These are phyloP conservation scores for Dendrothele bispora DNA, from an alignment of 768 basidiomycete species.

Conservation along the genomic window DNA sequence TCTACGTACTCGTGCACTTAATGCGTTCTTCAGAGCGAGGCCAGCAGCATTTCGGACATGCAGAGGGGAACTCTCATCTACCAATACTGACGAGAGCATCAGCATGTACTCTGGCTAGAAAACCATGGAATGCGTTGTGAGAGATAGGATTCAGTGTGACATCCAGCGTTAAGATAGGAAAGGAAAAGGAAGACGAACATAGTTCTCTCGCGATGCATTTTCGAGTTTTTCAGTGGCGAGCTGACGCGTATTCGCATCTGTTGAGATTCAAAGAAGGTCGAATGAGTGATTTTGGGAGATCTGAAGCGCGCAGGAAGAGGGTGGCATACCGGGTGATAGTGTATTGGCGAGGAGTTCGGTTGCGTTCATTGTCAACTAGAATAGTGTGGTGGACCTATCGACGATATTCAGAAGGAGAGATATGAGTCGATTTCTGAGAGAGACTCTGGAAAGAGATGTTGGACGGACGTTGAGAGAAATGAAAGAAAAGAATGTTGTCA, in stretches of 20 bases:
- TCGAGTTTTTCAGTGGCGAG: constrained; percentile 91
- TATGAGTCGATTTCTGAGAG: constrained; percentile 20
- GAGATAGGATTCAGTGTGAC: constrained; percentile 13
- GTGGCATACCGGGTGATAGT: constrained; percentile 78
- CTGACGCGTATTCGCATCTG: constrained; percentile 89
- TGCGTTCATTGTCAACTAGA: constrained; percentile 74
- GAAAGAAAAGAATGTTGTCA: constrained; percentile 7
- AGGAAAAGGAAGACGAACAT: constrained; percentile 54
- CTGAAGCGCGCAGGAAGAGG: constrained; percentile 28
- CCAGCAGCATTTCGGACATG: constrained; percentile 95
- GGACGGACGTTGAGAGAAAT: constrained; percentile 14
- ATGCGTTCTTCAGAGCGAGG: constrained; percentile 93
- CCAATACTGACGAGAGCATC: constrained; percentile 84
- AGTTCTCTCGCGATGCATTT: constrained; percentile 83
- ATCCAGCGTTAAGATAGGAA: constrained; percentile 15
- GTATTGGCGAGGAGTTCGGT: constrained; percentile 89
- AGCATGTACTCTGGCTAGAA: constrained; percentile 88
- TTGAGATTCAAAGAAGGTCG: constrained; percentile 16
- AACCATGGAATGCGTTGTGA: too few species aligned
- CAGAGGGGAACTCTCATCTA: constrained; percentile 65
- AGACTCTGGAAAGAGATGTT: constrained; percentile 12
- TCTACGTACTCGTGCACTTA: constrained; percentile 80
- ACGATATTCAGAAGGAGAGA: constrained; percentile 16
- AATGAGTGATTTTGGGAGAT: constrained; percentile 20
- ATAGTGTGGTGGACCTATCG: constrained; percentile 2